A percentile compares a stretch with the other conserved stretches of the same genome.
Evolutionary conservation across 176 grass and related monocot species (phyloP).

Genomic region (Carex cristatella): DNA sequence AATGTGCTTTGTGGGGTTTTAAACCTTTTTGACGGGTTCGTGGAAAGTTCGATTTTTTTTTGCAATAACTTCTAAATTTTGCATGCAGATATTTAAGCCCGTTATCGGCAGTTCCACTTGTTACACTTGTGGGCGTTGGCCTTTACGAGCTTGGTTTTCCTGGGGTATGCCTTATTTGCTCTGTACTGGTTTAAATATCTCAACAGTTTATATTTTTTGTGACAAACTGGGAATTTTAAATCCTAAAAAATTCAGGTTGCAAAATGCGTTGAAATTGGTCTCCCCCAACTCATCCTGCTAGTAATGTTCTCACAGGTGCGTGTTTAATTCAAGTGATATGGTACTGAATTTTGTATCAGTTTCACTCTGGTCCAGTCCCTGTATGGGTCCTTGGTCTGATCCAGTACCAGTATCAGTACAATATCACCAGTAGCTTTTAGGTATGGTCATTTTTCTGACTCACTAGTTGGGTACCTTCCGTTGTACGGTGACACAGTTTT

Average conservation of each 20-base stretch:
- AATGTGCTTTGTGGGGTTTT: not conserved
- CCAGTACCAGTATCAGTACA: not conserved
- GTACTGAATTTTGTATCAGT: not conserved
- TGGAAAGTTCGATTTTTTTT: not conserved
- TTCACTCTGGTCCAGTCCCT: not conserved
- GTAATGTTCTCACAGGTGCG: conserved; percentile 82
- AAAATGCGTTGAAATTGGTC: conserved; percentile 94
- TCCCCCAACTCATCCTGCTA: conserved; percentile 80
- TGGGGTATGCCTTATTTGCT: conserved; percentile 39
- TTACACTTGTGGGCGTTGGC: conserved; percentile 75
- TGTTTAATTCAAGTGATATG: not conserved
- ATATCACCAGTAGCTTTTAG: not conserved
- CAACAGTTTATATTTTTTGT: not conserved
- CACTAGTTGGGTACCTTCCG: not conserved
- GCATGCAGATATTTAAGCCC: conserved; percentile 83
- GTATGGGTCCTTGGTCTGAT: not conserved
- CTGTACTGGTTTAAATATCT: not conserved
- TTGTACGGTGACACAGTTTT: not conserved
- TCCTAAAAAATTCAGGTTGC: conserved; percentile 59
- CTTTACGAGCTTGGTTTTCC: conserved; percentile 98
- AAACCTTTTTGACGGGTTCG: not conserved
- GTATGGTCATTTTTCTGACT: not conserved
- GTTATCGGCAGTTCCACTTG: conserved; percentile 74
- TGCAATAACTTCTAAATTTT: conserved; percentile 15
- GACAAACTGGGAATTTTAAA: conserved; percentile 24